These are phyloP conservation scores for Remersonia thermophila DNA, from an alignment of 2,329 filamentous ascomycete species.

Conservation along the genomic window DNA sequence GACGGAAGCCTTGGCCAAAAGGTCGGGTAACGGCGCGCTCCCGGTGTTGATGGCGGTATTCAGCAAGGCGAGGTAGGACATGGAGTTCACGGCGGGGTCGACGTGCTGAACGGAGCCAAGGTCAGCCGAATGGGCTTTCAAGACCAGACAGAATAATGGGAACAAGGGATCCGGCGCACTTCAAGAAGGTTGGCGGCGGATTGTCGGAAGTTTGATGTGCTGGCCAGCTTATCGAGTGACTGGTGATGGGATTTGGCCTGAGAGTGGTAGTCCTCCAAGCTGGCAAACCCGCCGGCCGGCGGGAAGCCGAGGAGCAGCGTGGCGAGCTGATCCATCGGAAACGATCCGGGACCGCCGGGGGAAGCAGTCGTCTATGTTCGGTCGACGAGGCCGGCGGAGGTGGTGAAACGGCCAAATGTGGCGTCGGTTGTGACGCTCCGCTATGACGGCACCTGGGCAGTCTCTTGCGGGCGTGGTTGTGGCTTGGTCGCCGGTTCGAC, in stretches of 20 bases:
- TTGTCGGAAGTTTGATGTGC: conserved; percentile 19
- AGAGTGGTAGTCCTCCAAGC: conserved; percentile 29
- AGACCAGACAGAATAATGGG: conserved; percentile 6
- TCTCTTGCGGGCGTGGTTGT: no score
- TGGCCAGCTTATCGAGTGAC: conserved; percentile 27
- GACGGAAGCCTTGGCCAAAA: conserved; percentile 29
- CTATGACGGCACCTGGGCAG: no score
- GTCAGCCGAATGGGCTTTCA: not conserved
- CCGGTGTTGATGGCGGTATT: conserved; percentile 22
- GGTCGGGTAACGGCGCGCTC: conserved; percentile 21
- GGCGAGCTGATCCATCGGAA: conserved; percentile 26
- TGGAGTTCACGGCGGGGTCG: conserved; percentile 36
- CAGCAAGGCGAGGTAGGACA: conserved; percentile 39
- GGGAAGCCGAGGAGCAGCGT: conserved; percentile 32
- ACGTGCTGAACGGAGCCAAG: conserved; percentile 26
- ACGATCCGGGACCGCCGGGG: not conserved
- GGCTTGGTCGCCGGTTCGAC: no score
- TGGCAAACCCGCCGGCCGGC: conserved; percentile 17
- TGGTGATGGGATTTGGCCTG: conserved; percentile 27
- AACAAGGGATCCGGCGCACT: conserved; percentile 20
- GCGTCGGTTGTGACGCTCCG: no score
- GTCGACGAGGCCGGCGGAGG: no score
- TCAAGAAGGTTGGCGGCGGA: conserved; percentile 29
- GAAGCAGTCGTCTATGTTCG: no score
- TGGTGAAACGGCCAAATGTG: no score